Evolutionary conservation across 495 filamentous ascomycete species (phyloP).

Genomic region (Saxophila tyrrhenica): DNA sequence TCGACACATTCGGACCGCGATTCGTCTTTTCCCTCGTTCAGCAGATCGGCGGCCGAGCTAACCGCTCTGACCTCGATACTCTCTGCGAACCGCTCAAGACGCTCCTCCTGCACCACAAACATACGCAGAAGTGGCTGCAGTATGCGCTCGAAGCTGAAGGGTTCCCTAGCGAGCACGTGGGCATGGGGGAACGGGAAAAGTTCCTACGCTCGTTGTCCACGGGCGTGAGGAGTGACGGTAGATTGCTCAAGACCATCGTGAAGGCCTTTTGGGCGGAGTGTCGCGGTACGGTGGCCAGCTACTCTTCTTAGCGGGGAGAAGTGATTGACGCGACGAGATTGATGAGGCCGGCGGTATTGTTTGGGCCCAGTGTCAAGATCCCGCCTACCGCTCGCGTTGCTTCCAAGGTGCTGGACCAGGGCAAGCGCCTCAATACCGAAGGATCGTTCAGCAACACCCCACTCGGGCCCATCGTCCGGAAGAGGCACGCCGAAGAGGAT

Average conservation of each 20-base stretch:
- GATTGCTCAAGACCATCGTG: constrained; percentile 48
- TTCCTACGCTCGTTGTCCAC: constrained; percentile 53
- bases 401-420: no score
- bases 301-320: no score
- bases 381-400: no score
- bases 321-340: no score
- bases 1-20: constrained; percentile 8
- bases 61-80: constrained; percentile 65
- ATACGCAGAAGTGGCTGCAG: constrained; percentile 50
- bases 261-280: constrained; percentile 61
- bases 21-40: constrained; percentile 38
- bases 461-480: no score
- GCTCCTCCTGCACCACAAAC: constrained; percentile 53
- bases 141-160: constrained; percentile 39
- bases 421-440: no score
- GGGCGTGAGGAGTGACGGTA: constrained; percentile 45
- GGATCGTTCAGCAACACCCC: no score
- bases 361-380: no score
- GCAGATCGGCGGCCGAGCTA: constrained; percentile 64
- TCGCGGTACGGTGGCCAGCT: constrained; percentile 39
- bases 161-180: constrained; percentile 42
- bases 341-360: no score
- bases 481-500: no score
- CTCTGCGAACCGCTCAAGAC: constrained; percentile 69
- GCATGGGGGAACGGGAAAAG: constrained; percentile 44